These are phyloP conservation scores for Smittium mucronatum DNA, from an alignment of 371 early-diverging fungal species.

Conservation along the genomic window DNA sequence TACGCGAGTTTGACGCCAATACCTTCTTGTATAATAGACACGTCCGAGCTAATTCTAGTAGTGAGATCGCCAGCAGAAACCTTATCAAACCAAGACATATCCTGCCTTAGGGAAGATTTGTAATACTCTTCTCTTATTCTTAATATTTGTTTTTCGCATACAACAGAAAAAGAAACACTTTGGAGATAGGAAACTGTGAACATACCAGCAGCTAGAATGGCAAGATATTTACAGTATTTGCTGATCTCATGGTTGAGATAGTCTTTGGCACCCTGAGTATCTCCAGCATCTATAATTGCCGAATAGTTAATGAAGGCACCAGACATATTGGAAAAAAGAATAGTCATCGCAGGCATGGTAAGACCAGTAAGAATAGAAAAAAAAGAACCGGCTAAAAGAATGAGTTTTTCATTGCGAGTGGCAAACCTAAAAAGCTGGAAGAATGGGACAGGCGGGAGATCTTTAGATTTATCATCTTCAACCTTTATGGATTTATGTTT, in stretches of 20 bases:
- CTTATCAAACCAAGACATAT: slow-evolving; percentile 83
- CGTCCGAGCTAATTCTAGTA: slow-evolving; percentile 63
- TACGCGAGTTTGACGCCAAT: slow-evolving; percentile 75
- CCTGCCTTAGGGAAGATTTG: slow-evolving; percentile 70
- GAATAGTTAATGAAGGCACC: slow-evolving; percentile 22
- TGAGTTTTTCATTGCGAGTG: slow-evolving; percentile 38
- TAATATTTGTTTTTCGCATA: slow-evolving; percentile 32
- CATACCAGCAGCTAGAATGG: slow-evolving; percentile 21
- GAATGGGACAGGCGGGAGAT: slow-evolving; percentile 36
- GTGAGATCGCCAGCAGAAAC: slow-evolving; percentile 52
- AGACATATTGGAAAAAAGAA: slow-evolving; percentile 34
- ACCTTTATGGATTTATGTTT: neutral
- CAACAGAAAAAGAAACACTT: slow-evolving; percentile 20
- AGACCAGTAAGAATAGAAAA: slow-evolving; percentile 35
- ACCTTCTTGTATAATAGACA: slow-evolving; percentile 71
- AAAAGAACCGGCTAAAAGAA: slow-evolving; percentile 37
- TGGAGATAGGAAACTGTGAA: slow-evolving; percentile 22
- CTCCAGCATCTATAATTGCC: slow-evolving; percentile 9
- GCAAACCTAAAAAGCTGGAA: slow-evolving; percentile 56
- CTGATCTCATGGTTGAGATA: slow-evolving; percentile 20
- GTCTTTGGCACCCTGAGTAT: slow-evolving; percentile 10
- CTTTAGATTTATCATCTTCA: too few species aligned
- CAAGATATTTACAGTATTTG: slow-evolving; percentile 23
- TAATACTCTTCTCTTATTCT: slow-evolving; percentile 58
- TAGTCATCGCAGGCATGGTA: slow-evolving; percentile 40